These are phyloP conservation scores for Fusarium keratoplasticum DNA, from an alignment of 2,329 filamentous ascomycete species.

Conservation along the genomic window DNA sequence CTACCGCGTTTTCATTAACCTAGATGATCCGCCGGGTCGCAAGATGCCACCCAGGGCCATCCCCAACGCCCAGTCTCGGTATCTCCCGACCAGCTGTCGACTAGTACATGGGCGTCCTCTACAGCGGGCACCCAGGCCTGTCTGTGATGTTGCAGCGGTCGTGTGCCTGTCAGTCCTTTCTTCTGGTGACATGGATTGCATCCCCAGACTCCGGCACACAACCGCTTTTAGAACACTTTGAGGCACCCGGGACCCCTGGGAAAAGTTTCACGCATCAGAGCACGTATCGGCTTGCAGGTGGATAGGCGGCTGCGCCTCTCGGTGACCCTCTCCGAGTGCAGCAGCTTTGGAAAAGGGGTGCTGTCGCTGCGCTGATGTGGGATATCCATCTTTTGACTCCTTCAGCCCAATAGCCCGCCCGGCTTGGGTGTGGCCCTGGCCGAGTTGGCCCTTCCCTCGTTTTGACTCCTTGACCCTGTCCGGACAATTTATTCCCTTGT, in stretches of 20 bases:
- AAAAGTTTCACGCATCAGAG: constrained; percentile 38
- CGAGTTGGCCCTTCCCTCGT: constrained; percentile 23
- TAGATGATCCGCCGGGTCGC: constrained; percentile 21
- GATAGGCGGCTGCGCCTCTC: constrained; percentile 39
- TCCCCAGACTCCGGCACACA: constrained; percentile 36
- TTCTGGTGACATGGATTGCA: constrained; percentile 28
- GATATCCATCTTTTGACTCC: constrained; percentile 25
- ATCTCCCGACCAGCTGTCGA: constrained; percentile 41
- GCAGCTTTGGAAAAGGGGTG: constrained; percentile 36
- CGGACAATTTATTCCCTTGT: constrained; percentile 47
- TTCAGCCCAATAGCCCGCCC: constrained; percentile 28
- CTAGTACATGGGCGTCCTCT: constrained; percentile 27
- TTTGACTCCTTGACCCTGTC: constrained; percentile 36
- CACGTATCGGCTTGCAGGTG: constrained; percentile 41
- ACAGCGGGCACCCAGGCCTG: constrained; percentile 26
- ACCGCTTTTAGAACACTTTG: constrained; percentile 33
- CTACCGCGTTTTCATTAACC: constrained; percentile 7
- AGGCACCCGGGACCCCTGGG: constrained; percentile 33
- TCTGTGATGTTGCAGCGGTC: constrained; percentile 26
- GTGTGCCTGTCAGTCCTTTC: constrained; percentile 33
- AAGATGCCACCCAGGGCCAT: constrained; percentile 19
- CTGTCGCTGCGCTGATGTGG: constrained; percentile 24
- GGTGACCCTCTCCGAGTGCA: constrained; percentile 24
- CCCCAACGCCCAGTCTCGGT: constrained; percentile 35
- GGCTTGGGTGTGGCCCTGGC: constrained; percentile 25